Conservation (phyloP, 495 filamentous ascomycete species). For the Annulohypoxylon maeteangense region DNA sequence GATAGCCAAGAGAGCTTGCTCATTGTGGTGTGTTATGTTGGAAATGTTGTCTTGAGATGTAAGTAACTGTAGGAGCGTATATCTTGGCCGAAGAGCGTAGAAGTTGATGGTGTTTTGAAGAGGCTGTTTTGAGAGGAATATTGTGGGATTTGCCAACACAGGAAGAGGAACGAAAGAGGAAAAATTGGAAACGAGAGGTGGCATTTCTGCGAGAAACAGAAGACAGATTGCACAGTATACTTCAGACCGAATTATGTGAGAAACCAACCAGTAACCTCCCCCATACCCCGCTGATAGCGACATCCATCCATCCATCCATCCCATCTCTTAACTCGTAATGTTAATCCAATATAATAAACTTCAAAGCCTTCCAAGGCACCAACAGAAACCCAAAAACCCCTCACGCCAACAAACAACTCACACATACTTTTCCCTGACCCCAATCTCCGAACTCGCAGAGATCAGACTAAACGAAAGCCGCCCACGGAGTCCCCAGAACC, state of each 20-base stretch:
- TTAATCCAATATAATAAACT: not conserved
- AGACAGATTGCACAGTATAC: not conserved
- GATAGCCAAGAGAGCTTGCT: not conserved
- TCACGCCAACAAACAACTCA: not conserved
- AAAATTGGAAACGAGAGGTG: not conserved
- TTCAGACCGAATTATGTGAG: not conserved
- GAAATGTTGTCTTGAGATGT: not conserved
- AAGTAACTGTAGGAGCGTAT: not conserved
- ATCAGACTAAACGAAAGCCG: conserved; percentile 43
- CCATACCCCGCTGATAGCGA: not conserved
- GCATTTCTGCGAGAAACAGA: not conserved
- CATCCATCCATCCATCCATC: not conserved
- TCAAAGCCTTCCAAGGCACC: not conserved
- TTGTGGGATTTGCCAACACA: not conserved
- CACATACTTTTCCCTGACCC: not conserved
- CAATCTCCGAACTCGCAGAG: not conserved
- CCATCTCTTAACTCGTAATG: not conserved
- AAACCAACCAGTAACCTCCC: not conserved
- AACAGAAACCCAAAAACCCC: not conserved
- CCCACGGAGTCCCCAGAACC: conserved; percentile 60
- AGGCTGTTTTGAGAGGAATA: too few species aligned
- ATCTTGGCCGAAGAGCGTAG: not conserved
- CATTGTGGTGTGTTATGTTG: not conserved
- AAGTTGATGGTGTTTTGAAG: not conserved
- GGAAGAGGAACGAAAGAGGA: not conserved